Evolutionary conservation across 805 yeast species (phyloP).

Genomic region (Ogataea ramenticola): DNA sequence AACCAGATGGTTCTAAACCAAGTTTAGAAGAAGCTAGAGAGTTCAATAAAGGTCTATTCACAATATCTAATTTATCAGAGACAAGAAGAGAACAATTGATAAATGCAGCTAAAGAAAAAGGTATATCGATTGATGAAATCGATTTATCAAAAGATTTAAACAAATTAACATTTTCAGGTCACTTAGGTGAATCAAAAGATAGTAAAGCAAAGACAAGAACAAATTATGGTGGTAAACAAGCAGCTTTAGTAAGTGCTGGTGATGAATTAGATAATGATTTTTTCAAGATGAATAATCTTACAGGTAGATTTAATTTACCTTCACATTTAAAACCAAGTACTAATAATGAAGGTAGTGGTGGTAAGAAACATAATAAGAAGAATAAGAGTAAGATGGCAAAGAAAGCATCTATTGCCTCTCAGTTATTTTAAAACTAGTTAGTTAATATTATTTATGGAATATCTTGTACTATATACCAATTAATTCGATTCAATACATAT

Average conservation of each 20-base stretch:
- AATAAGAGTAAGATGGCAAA: constrained; percentile 18
- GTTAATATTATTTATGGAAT: no score
- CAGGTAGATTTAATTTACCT: constrained; percentile 61
- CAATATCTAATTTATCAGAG: constrained; percentile 58
- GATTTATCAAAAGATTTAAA: constrained; percentile 65
- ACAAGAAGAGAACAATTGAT: constrained; percentile 66
- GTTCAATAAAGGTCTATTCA: constrained; percentile 74
- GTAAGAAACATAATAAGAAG: constrained; percentile 67
- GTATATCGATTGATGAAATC: constrained; percentile 42
- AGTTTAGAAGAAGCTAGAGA: constrained; percentile 45
- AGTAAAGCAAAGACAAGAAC: constrained; percentile 38
- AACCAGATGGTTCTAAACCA: constrained; percentile 46
- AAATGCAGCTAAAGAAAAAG: constrained; percentile 53
- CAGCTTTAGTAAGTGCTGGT: constrained; percentile 70
- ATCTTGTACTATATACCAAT: no score
- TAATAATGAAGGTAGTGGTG: constrained; percentile 11
- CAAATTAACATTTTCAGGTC: constrained; percentile 72
- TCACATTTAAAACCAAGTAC: constrained; percentile 48
- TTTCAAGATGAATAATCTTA: constrained; percentile 58
- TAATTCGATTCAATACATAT: no score
- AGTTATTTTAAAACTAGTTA: constrained; percentile 2
- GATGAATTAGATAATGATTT: constrained; percentile 82
- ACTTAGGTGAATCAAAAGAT: constrained; percentile 42
- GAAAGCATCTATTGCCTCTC: constrained; percentile 2
- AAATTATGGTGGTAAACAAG: constrained; percentile 76